These are phyloP conservation scores for Golubevia sp. DNA, from an alignment of 1,284 basidiomycete genomes.

Conservation along the genomic window DNA sequence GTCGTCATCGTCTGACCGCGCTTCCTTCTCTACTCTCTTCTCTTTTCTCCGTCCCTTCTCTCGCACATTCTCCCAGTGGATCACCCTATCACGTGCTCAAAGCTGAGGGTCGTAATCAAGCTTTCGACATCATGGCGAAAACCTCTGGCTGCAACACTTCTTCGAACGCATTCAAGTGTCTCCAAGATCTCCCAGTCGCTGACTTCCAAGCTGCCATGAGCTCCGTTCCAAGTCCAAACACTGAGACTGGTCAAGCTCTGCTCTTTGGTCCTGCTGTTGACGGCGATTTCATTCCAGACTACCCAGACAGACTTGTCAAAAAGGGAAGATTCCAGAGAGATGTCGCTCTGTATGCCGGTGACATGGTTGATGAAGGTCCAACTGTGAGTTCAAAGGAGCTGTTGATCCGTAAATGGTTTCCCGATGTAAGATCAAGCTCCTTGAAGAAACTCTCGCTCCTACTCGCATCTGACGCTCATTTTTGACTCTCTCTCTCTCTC, in stretches of 20 bases:
- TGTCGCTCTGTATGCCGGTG: neutral
- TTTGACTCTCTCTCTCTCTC: too few species aligned
- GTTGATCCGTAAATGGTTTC: too few species aligned
- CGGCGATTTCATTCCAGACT: neutral
- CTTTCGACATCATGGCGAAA: conserved; percentile 4
- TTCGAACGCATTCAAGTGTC: conserved; percentile 1
- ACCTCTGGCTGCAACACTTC: neutral
- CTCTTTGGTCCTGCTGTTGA: conserved; percentile 1
- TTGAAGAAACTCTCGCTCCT: too few species aligned
- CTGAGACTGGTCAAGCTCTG: neutral
- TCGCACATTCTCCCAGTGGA: too few species aligned
- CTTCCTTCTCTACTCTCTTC: too few species aligned
- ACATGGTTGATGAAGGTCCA: neutral
- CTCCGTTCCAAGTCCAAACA: neutral
- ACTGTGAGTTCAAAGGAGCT: too few species aligned
- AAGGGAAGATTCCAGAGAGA: neutral
- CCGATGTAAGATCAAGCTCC: too few species aligned
- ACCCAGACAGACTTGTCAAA: neutral
- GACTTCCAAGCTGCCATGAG: conserved; percentile 2
- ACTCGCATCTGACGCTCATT: too few species aligned
- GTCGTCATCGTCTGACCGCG: too few species aligned
- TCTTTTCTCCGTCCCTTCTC: too few species aligned
- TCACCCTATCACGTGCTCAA: conserved; percentile 1
- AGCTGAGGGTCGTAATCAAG: neutral
- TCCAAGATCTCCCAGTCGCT: neutral